Base-by-base conservation (phyloP, 805 yeast genomes). In the Barnettozyma wickerhamii region DNA sequence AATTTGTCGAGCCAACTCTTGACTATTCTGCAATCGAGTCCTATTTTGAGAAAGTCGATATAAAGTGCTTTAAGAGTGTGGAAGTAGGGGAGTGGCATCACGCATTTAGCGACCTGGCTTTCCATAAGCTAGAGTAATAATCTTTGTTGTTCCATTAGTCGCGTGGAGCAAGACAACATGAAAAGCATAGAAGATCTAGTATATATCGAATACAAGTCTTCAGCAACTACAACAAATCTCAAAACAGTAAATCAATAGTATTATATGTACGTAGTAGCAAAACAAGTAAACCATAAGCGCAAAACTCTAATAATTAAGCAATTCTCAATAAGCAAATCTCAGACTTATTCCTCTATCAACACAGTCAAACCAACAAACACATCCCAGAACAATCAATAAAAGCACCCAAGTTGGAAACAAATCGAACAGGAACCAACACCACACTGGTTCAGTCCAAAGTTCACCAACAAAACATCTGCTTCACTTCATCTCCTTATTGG, bases 101-200 rank as follows among this genome's bases (percentile, higher is more conserved):
- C 42, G 62, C 81, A 15, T 77, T 77, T 49, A 68, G 78, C 1
- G 81, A 77, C 49, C 51, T 77, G 14, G 65, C 80, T 5, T 61
- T 68, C 12, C 81, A 75, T 42, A 35, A 41, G 10, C 31, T 47
- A 12, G 29, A 33, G 37, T 37, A 30, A 34, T 17, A 29, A 13
- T 18, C 24, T 10, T 12, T 12, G 5, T n/a, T n/a, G n/a, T n/a
- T n/a, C n/a, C n/a, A n/a, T n/a, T n/a, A n/a, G n/a, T n/a, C n/a
- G n/a, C n/a, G n/a, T n/a, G n/a, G n/a, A n/a, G n/a, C n/a, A n/a
- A n/a, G n/a, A n/a, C n/a, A n/a, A n/a, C n/a, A n/a, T n/a, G n/a
- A n/a, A n/a, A n/a, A n/a, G n/a, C n/a, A n/a, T n/a, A n/a, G n/a
- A n/a, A n/a, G n/a, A n/a, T n/a, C n/a, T n/a, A n/a, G n/a, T n/a